These are phyloP conservation scores for Trichoderma atrobrunneum DNA, from an alignment of 2,329 filamentous ascomycete genomes.

Conservation along the genomic window DNA sequence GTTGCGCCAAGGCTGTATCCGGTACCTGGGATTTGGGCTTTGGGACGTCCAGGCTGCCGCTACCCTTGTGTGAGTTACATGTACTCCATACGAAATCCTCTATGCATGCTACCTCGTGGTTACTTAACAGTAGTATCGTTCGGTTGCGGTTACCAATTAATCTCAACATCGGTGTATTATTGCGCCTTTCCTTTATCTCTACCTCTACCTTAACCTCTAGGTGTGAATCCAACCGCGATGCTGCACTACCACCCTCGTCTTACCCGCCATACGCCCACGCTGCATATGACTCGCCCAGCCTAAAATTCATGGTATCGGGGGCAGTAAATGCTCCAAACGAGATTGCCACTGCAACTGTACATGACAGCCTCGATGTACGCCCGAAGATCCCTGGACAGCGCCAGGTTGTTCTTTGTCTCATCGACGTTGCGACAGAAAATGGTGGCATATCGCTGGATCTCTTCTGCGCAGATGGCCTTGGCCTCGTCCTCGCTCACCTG, in stretches of 20 bases:
- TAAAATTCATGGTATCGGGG: not conserved
- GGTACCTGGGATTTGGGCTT: not conserved
- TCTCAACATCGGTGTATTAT: not conserved
- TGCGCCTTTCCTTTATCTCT: not conserved
- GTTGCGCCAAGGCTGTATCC: not conserved
- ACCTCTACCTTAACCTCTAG: not conserved
- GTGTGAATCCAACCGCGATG: not conserved
- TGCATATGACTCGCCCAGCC: not conserved
- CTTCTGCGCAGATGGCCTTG: not conserved
- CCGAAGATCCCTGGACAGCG: not conserved
- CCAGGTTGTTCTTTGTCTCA: not conserved
- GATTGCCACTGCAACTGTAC: not conserved
- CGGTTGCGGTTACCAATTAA: not conserved
- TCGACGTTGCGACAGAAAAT: not conserved
- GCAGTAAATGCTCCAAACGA: constrained; percentile 3
- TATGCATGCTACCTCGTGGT: not conserved
- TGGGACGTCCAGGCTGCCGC: not conserved
- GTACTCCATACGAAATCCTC: not conserved
- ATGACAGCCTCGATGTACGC: not conserved
- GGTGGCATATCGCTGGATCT: not conserved
- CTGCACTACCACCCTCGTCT: constrained; percentile 1
- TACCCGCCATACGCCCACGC: not conserved
- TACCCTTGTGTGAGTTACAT: not conserved
- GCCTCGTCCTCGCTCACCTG: not conserved
- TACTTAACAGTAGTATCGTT: not conserved